These are phyloP conservation scores for Carpinus viminea DNA, from an alignment of 306 rosid species.

Conservation along the genomic window DNA sequence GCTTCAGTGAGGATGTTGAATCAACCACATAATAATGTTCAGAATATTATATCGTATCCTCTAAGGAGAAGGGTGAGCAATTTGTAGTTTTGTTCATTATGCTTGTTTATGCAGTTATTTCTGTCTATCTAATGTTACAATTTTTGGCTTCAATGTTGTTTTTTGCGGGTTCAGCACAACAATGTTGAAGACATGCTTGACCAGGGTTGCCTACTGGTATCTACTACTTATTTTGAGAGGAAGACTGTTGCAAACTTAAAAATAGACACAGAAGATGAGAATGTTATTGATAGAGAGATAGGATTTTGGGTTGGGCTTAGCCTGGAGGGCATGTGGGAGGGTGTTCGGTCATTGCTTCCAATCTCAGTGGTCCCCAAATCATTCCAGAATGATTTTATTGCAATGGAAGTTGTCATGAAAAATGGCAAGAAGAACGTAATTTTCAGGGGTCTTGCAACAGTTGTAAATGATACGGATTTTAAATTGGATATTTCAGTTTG, in stretches of 20 bases:
- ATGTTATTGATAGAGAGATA: slow-evolving; percentile 53
- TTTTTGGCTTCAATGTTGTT: slow-evolving; percentile 17
- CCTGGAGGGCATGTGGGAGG: slow-evolving; percentile 67
- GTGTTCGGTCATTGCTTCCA: slow-evolving; percentile 86
- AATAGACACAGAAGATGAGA: slow-evolving; percentile 50
- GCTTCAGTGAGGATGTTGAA: slow-evolving; percentile 74
- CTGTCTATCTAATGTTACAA: slow-evolving; percentile 1
- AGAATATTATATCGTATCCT: slow-evolving; percentile 53
- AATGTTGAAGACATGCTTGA: slow-evolving; percentile 49
- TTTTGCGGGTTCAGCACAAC: slow-evolving; percentile 52
- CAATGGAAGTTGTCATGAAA: slow-evolving; percentile 85
- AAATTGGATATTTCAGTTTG: slow-evolving; percentile 56
- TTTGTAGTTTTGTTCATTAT: slow-evolving; percentile 15
- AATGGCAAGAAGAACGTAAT: slow-evolving; percentile 92
- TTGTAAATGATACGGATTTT: slow-evolving; percentile 82
- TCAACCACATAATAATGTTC: slow-evolving; percentile 57
- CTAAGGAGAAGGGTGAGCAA: slow-evolving; percentile 65
- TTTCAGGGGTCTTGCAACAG: slow-evolving; percentile 83
- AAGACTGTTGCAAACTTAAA: slow-evolving; percentile 62
- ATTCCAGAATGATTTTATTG: slow-evolving; percentile 64
- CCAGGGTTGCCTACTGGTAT: slow-evolving; percentile 55
- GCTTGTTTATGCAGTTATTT: slow-evolving; percentile 13
- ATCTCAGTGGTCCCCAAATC: slow-evolving; percentile 74
- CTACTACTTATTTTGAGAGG: slow-evolving; percentile 87
- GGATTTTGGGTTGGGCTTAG: slow-evolving; percentile 86